Evolutionary conservation across 2,329 filamentous ascomycete species (phyloP).

Genomic region (Tolypocladium sp.): DNA sequence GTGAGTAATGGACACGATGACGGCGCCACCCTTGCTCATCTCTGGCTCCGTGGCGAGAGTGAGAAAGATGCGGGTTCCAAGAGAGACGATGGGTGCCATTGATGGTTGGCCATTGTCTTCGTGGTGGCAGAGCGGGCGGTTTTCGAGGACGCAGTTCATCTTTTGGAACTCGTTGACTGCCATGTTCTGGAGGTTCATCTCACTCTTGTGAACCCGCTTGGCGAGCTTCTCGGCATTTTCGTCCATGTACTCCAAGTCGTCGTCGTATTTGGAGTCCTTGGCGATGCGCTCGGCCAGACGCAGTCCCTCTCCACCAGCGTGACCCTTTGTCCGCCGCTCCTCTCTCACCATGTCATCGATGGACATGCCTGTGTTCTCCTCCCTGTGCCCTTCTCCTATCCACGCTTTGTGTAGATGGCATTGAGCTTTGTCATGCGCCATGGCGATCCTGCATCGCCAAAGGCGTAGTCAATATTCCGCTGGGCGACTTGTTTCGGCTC

Average conservation of each 20-base stretch:
- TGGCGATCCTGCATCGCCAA: constrained; percentile 81
- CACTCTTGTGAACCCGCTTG: constrained; percentile 76
- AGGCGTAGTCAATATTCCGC: constrained; percentile 59
- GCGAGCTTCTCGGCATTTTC: constrained; percentile 91
- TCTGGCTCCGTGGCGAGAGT: constrained; percentile 88
- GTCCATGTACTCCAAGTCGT: constrained; percentile 94
- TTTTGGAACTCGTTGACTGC: constrained; percentile 85
- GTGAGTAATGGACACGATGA: constrained; percentile 84
- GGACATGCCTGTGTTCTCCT: constrained; percentile 90
- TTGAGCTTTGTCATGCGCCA: constrained; percentile 97
- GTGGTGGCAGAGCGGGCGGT: constrained; percentile 84
- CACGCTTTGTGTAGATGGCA: constrained; percentile 68
- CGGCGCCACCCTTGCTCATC: constrained; percentile 69
- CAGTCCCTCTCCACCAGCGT: constrained; percentile 69
- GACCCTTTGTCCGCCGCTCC: constrained; percentile 74
- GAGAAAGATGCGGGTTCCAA: constrained; percentile 78
- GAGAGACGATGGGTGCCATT: constrained; percentile 75
- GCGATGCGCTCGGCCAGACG: constrained; percentile 87
- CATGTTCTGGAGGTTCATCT: constrained; percentile 76
- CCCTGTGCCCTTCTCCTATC: constrained; percentile 69
- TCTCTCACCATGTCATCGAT: constrained; percentile 97
- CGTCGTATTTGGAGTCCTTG: constrained; percentile 83
- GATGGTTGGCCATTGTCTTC: constrained; percentile 70
- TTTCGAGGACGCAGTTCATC: constrained; percentile 77
- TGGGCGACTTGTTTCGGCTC: constrained; percentile 34